Conservation (phyloP, 805 yeast species). For the Cyberlindnera saturnus region DNA sequence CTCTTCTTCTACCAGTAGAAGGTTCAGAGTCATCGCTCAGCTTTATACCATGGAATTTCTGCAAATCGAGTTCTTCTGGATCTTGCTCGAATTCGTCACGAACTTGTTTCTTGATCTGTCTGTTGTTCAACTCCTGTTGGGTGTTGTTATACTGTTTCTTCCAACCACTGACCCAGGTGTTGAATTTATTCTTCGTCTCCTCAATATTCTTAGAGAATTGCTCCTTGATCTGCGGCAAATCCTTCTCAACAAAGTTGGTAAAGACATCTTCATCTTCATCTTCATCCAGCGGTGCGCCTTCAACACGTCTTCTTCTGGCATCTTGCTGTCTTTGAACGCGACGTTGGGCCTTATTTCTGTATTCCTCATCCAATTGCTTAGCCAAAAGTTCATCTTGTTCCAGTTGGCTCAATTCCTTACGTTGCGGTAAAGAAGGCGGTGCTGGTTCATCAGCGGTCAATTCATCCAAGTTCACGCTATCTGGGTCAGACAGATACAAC, state of each 20-base stretch:
- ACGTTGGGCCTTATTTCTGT: slow-evolving; percentile 26
- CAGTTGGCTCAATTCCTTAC: slow-evolving; percentile 19
- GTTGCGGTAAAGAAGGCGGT: slow-evolving; percentile 31
- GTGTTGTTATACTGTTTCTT: slow-evolving; percentile 18
- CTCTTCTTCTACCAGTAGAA: slow-evolving; percentile 20
- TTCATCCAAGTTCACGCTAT: slow-evolving; percentile 42
- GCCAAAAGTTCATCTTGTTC: slow-evolving; percentile 81
- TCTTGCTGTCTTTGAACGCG: slow-evolving; percentile 24
- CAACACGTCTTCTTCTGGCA: slow-evolving; percentile 9
- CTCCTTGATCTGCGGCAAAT: slow-evolving; percentile 55
- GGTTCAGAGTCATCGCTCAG: slow-evolving; percentile 29
- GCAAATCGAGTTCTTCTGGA: slow-evolving; percentile 45
- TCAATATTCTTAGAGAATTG: slow-evolving; percentile 69
- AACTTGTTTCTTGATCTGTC: slow-evolving; percentile 22
- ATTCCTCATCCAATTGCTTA: slow-evolving; percentile 67
- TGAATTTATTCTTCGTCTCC: slow-evolving; percentile 71
- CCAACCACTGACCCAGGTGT: slow-evolving; percentile 51
- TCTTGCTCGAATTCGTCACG: slow-evolving; percentile 40
- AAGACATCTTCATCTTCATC: slow-evolving; percentile 43
- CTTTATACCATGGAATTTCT: slow-evolving; percentile 41
- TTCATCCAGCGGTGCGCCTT: slow-evolving; percentile 6
- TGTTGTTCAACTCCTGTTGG: slow-evolving; percentile 15
- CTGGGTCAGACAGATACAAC: slow-evolving; percentile 72
- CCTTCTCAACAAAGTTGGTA: slow-evolving; percentile 52
- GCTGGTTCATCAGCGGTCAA: slow-evolving; percentile 15